A percentile compares a stretch with the other conserved stretches of the same genome.
phyloP scores from a whole-genome alignment of 1,284 basidiomycete species.

The Ceratorhiza oryzae-sativae region DNA sequence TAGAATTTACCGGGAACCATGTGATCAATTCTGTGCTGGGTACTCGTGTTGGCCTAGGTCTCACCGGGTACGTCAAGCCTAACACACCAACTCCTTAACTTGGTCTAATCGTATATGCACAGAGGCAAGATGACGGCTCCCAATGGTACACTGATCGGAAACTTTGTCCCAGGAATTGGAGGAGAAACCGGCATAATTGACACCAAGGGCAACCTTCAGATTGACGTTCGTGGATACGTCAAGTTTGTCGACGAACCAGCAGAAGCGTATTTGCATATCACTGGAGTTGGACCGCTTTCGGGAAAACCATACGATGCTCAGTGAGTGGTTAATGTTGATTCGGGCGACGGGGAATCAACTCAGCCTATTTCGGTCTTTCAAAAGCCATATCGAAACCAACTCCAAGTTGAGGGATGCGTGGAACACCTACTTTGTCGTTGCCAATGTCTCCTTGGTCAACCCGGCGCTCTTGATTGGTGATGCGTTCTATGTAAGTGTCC shows the following conservation, averaged over 20 bases:
- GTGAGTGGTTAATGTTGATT: neutral
- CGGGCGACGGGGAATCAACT: neutral
- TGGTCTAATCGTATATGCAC: neutral
- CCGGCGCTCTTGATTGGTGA: neutral
- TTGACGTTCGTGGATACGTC: neutral
- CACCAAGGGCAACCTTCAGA: slow-evolving; percentile 13
- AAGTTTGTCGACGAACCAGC: neutral
- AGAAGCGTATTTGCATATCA: neutral
- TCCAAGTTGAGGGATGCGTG: slow-evolving; percentile 2
- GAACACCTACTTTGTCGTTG: slow-evolving; percentile 17
- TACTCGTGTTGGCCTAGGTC: neutral
- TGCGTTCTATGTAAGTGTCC: neutral
- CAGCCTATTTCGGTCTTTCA: neutral
- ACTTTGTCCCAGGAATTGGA: neutral
- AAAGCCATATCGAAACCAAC: slow-evolving; percentile 13
- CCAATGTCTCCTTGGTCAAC: neutral
- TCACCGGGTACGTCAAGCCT: neutral
- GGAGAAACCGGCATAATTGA: slow-evolving; percentile 12
- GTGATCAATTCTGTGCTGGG: neutral
- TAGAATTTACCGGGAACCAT: neutral
- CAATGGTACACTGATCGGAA: neutral
- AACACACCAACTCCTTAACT: neutral
- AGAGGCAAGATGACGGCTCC: slow-evolving; percentile 2
- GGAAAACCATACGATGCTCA: slow-evolving; percentile 13
- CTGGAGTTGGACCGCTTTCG: neutral